phyloP scores from a whole-genome alignment of 331 rosid species.

The Acacia concinna region DNA sequence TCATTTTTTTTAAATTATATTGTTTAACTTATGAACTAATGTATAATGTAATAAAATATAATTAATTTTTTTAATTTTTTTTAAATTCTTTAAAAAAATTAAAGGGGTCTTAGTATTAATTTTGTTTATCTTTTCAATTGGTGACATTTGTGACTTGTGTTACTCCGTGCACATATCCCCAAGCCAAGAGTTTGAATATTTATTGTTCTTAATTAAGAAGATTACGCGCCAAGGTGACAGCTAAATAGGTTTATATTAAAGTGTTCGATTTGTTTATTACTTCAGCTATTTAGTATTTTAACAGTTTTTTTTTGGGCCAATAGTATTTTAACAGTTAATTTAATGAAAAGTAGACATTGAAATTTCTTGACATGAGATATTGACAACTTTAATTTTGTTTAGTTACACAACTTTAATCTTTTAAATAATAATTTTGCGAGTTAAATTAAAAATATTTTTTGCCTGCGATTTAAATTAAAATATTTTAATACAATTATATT shows the following conservation, averaged over 20 bases:
- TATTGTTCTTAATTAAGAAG: background rate
- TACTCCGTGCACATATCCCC: background rate
- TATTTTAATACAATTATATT: too few relatives aligned
- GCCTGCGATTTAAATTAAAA: too few relatives aligned
- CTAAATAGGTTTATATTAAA: background rate
- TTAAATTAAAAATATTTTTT: too few relatives aligned
- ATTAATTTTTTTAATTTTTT: too few relatives aligned
- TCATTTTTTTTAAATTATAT: too few relatives aligned
- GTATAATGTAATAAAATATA: too few relatives aligned
- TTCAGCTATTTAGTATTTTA: background rate
- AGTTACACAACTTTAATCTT: too few relatives aligned
- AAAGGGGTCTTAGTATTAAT: background rate
- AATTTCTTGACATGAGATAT: background rate
- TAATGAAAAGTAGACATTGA: background rate
- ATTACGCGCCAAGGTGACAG: background rate
- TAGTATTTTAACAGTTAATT: background rate
- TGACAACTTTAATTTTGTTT: background rate
- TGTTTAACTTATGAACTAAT: too few relatives aligned
- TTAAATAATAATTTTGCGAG: background rate
- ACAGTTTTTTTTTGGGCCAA: too few relatives aligned
- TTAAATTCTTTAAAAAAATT: too few relatives aligned
- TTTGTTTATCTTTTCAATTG: background rate
- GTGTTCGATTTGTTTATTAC: background rate
- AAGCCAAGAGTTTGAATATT: background rate
- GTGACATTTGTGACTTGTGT: background rate